A percentile compares a stretch with the other conserved stretches of the same genome.
Evolutionary conservation across 2,329 filamentous ascomycete genomes (phyloP).

Genomic region (Exserohilum turcica): DNA sequence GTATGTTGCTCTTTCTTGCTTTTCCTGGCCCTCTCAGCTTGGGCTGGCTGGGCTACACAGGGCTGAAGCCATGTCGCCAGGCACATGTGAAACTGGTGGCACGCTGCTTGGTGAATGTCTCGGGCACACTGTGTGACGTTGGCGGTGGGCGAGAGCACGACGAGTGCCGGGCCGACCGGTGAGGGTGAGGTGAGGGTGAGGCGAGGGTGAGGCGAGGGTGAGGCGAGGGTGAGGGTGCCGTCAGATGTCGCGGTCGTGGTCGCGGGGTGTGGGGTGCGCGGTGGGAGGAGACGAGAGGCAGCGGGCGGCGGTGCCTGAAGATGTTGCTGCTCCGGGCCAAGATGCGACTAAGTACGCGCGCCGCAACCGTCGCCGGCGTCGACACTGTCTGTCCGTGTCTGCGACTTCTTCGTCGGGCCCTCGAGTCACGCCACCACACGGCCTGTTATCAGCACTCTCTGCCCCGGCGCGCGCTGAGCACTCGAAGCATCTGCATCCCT

Average conservation of each 20-base stretch:
- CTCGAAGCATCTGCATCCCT: too few relatives aligned
- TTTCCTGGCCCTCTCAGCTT: neutral
- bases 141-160: conserved; percentile 4
- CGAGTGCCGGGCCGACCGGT: conserved; percentile 1
- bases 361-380: conserved; percentile 11
- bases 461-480: conserved; percentile 13
- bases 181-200: conserved; percentile 3
- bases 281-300: conserved; percentile 2
- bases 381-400: conserved; percentile 9
- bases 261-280: neutral
- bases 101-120: neutral
- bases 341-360: conserved; percentile 11
- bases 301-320: conserved; percentile 20
- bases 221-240: too few relatives aligned
- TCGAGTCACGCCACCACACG: conserved; percentile 15
- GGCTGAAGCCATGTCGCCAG: neutral
- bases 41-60: neutral
- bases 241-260: too few relatives aligned
- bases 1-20: neutral
- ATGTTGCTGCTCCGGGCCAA: conserved; percentile 21
- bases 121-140: conserved; percentile 6
- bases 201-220: too few relatives aligned
- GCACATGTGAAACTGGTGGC: neutral
- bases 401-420: conserved; percentile 15
- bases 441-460: conserved; percentile 11